Evolutionary conservation across 192 early-diverging fungal species (phyloP), one percentile per base, ranked within the genome.

Genomic region (Coemansia sp.): DNA sequence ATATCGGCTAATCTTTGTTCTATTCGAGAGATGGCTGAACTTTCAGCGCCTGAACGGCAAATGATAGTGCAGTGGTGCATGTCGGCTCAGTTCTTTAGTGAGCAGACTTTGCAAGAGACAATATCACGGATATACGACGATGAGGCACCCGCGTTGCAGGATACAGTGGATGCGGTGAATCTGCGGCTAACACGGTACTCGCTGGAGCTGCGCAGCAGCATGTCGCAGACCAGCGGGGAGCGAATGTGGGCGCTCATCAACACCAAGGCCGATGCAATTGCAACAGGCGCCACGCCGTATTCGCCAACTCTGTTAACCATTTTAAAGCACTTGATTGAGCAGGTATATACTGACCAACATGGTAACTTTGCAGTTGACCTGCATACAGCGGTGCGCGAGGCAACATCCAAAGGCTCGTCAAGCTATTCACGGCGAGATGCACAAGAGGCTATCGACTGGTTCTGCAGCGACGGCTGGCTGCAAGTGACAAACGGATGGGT

Each of bases 21-120:
- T 43, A n/a, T 43, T 43, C 16, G 3, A 49, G 29, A 54, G 24
- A 54, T 54, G 53, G 53, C 13, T 4, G 48, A 63, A 49, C 60
- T 39, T 54, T n/a, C 53, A 26, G 29, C 11, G 24, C 26, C 13
- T 18, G 26, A 7, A 13, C 53, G 53, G 52, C 65, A 66, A 26
- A 69, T 69, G 68, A 57, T 77, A 3, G 57, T 68, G 11, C 74
- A 77, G 60, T 77, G 74, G 74, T 77, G 74, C 62, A 77, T 77
- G 74, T 63, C 74, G 12, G 56, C 68, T 12, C 68, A 64, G 18
- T 37, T 71, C 9, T 77, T 71, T 39, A 64, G 39, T 14, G 74
- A 77, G 5, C 8, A 58, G 14, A 14, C 38, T 38, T 39, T 77
- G 2, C 65, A 53, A 9, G n/a, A 63, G 10, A 37, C 61, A 6